These are phyloP conservation scores for Penicillium taxi DNA, from an alignment of 495 filamentous ascomycete species.

Conservation along the genomic window DNA sequence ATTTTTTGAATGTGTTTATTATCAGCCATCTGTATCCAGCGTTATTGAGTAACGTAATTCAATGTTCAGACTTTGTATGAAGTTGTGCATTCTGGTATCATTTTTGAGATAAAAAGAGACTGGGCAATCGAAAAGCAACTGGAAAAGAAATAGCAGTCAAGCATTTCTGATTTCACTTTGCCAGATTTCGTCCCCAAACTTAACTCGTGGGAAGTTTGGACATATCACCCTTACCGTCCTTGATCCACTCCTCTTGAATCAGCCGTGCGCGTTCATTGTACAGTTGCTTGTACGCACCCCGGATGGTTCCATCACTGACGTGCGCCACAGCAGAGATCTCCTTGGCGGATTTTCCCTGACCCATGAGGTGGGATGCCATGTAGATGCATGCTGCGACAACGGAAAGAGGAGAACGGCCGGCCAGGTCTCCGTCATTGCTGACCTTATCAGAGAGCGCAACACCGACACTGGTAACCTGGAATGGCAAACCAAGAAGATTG, in stretches of 20 bases:
- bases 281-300: constrained; percentile 85
- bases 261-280: constrained; percentile 64
- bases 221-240: constrained; percentile 59
- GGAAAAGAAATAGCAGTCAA: no score
- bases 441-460: constrained; percentile 66
- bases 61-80: no score
- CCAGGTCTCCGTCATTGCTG: constrained; percentile 63
- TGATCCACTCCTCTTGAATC: constrained; percentile 66
- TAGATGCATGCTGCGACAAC: constrained; percentile 94
- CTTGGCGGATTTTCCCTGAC: constrained; percentile 66
- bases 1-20: no score
- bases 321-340: constrained; percentile 74
- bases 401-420: constrained; percentile 88
- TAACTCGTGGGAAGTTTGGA: constrained; percentile 55
- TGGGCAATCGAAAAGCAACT: background rate
- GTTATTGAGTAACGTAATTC: no score
- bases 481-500: constrained; percentile 64
- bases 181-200: constrained; percentile 1
- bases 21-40: no score
- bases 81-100: no score
- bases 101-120: no score
- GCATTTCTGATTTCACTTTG: no score
- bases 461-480: constrained; percentile 61
- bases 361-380: constrained; percentile 80
- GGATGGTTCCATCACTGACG: constrained; percentile 93